Conservation (phyloP, 768 basidiomycete genomes). For the Multifurca ochricompacta region DNA sequence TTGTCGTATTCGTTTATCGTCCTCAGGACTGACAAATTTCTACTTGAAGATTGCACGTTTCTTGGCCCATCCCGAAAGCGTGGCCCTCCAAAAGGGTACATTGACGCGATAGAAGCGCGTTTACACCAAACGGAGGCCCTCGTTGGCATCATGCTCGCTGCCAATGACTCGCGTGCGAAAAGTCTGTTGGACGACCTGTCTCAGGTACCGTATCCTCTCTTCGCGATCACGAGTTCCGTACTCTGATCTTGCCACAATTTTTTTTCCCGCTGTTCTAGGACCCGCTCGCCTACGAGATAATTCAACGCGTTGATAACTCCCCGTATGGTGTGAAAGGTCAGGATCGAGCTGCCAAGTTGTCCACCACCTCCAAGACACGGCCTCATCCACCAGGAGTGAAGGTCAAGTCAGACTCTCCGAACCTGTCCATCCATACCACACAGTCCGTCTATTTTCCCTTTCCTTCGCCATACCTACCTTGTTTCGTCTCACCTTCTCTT, state of each 20-base stretch:
- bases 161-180: slow-evolving; percentile 31
- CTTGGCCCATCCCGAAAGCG: slow-evolving; percentile 74
- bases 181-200: slow-evolving; percentile 34
- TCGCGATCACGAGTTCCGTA: neutral
- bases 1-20: slow-evolving; percentile 7
- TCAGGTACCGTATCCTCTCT: slow-evolving; percentile 24
- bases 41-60: slow-evolving; percentile 58
- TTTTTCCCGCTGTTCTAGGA: slow-evolving; percentile 38
- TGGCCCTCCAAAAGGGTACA: slow-evolving; percentile 90
- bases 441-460: slow-evolving; percentile 48
- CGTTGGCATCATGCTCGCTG: slow-evolving; percentile 69
- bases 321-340: slow-evolving; percentile 72
- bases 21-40: slow-evolving; percentile 13
- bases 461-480: no score
- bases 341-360: slow-evolving; percentile 34
- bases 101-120: slow-evolving; percentile 87
- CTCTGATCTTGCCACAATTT: neutral
- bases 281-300: slow-evolving; percentile 70
- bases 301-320: slow-evolving; percentile 72
- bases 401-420: slow-evolving; percentile 14
- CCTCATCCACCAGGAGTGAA: slow-evolving; percentile 21
- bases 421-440: slow-evolving; percentile 35
- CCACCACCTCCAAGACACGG: slow-evolving; percentile 21
- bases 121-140: slow-evolving; percentile 88
- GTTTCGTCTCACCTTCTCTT: neutral